Percentiles rank a stretch among this genome's conserved stretches.
Conservation (phyloP, 73 alveolate genomes). For the Paramecium biaurelia region DNA sequence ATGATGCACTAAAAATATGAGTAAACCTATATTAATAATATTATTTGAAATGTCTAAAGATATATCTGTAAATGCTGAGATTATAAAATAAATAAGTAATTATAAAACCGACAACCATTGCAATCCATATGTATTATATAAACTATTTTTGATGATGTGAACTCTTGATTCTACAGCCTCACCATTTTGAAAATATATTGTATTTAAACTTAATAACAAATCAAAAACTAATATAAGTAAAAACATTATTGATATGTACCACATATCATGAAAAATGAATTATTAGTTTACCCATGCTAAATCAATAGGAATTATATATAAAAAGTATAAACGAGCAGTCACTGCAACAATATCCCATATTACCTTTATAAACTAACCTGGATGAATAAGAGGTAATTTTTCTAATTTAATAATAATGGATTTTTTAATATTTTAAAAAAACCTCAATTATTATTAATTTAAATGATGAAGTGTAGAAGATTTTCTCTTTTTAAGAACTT, state of each 20-base stretch:
- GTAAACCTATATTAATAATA: background rate
- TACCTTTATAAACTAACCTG: background rate
- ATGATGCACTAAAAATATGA: conserved; percentile 24
- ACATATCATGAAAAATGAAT: background rate
- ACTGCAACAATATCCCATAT: background rate
- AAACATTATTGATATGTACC: background rate
- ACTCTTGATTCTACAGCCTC: background rate
- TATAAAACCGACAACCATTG: background rate
- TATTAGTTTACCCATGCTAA: background rate
- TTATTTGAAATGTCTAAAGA: background rate
- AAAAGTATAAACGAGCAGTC: background rate
- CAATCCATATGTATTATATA: background rate
- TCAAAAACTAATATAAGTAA: background rate
- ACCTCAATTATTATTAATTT: background rate
- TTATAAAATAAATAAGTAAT: background rate
- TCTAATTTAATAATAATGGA: background rate
- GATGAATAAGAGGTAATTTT: conserved; percentile 17
- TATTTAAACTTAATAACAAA: background rate
- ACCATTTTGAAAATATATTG: conserved; percentile 8
- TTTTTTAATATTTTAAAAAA: background rate
- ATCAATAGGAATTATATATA: conserved; percentile 29
- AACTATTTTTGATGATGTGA: background rate
- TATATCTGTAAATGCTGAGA: background rate
- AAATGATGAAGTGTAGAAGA: background rate
- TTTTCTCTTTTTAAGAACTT: background rate